phyloP scores from a whole-genome alignment of 1,284 basidiomycete species.

The Dichomitus squalens region DNA sequence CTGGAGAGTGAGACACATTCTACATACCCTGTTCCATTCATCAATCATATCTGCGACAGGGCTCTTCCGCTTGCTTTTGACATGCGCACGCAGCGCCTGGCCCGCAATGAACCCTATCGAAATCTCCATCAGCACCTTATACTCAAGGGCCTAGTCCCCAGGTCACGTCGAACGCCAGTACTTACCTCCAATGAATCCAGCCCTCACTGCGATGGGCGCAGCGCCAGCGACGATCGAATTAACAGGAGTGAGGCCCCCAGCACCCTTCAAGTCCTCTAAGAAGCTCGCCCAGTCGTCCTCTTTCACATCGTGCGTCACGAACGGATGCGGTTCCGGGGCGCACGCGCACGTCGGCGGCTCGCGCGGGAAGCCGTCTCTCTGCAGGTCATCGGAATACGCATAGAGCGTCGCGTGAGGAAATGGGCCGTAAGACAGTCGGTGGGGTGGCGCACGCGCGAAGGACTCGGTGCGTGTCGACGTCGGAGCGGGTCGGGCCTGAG shows the following conservation, averaged over 20 bases:
- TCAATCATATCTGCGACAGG: slow-evolving; percentile 19
- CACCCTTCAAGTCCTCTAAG: slow-evolving; percentile 17
- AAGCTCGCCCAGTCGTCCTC: slow-evolving; percentile 26
- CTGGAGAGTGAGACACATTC: not conserved
- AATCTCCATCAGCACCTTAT: not conserved
- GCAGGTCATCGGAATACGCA: slow-evolving; percentile 15
- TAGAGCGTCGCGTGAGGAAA: slow-evolving; percentile 22
- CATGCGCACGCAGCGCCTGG: slow-evolving; percentile 8
- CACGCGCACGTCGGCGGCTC: slow-evolving; percentile 21
- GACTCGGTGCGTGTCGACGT: not conserved
- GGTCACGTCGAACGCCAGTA: not conserved
- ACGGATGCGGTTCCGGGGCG: slow-evolving; percentile 23
- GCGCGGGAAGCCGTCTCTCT: slow-evolving; percentile 20
- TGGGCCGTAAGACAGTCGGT: slow-evolving; percentile 9
- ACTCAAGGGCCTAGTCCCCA: too few species aligned
- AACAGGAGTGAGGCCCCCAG: slow-evolving; percentile 14
- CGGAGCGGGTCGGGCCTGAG: not conserved
- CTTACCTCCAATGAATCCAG: slow-evolving; percentile 11
- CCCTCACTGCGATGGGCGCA: slow-evolving; percentile 6
- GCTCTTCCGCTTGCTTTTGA: slow-evolving; percentile 16
- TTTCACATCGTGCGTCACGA: slow-evolving; percentile 25
- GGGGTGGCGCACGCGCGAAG: slow-evolving; percentile 1
- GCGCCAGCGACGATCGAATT: slow-evolving; percentile 8
- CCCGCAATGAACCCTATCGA: slow-evolving; percentile 4
- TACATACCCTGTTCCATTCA: slow-evolving; percentile 21